Base-by-base conservation (phyloP, 2,329 filamentous ascomycete genomes). In the Colletotrichum sp. region DNA sequence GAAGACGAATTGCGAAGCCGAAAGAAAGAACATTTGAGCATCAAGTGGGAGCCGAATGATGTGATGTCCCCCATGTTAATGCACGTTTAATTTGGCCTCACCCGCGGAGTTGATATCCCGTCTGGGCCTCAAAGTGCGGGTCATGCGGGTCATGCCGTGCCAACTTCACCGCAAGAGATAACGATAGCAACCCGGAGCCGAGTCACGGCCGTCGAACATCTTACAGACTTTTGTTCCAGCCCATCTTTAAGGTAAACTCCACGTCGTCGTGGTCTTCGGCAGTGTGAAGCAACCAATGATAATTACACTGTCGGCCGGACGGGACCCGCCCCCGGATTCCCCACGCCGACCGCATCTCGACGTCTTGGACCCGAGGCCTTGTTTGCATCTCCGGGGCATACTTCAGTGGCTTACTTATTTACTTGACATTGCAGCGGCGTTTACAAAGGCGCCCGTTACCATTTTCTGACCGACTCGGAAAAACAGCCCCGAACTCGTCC, bases 91-190 rank as follows among this genome's bases (percentile, higher is more conserved):
- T 48, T 57, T 59, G 55, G 55, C 55, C 55, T 59, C 55, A 59
- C 13, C 55, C 9, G 55, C 55, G 24, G 26, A 24, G 4, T 28
- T 24, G 22, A 15, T 24, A 1, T 18, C 24, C 24, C 26, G 0
- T 59, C 13, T 28, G 22, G 24, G 18, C 39, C 26, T 28, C 26
- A 28, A 28, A 28, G 26, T 28, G 26, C 26, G 26, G 26, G 26
- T 28, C 26, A 28, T 28, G 26, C 18, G 18, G 18, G 5, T 7
- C 39, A 48, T n/a, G 18, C 39, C 18, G 18, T 1, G 3, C 39
- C 39, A 48, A 0, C 0, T 10, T 0, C 1, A 18, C 18, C 39
- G 39, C 39, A n/a, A n/a, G 5, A 48, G 3, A n/a, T 6, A 2
- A 12, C 2, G 1, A 3, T 6, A n/a, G 18, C 39, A 48, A 1